Conservation (phyloP, 2,329 filamentous ascomycete genomes). For the Elsinoe perseae region DNA sequence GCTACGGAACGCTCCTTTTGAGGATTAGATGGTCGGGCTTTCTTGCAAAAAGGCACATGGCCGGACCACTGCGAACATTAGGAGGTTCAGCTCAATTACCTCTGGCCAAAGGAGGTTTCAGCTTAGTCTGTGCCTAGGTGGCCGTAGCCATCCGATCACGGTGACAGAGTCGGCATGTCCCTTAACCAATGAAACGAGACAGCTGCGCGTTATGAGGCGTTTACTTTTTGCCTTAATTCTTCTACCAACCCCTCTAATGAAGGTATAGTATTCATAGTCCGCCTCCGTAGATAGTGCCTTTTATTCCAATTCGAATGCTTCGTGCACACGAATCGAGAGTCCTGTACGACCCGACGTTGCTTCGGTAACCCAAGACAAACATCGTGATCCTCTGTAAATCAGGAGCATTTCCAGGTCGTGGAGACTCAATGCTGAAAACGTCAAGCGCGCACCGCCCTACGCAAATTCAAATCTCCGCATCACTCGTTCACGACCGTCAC, state of each 20-base stretch:
- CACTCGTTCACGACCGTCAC: background rate
- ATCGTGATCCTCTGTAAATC: background rate
- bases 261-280: background rate
- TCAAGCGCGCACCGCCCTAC: background rate
- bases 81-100: too few relatives aligned
- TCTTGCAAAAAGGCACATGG: too few relatives aligned
- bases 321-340: background rate
- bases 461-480: background rate
- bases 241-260: background rate
- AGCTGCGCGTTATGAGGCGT: background rate
- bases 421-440: background rate
- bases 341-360: conserved; percentile 3
- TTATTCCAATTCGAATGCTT: background rate
- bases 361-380: background rate
- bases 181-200: too few relatives aligned
- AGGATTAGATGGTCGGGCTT: too few relatives aligned
- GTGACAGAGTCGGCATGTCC: too few relatives aligned
- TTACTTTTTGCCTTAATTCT: background rate
- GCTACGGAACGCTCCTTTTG: too few relatives aligned
- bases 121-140: too few relatives aligned
- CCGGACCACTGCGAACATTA: too few relatives aligned
- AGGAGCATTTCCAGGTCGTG: background rate
- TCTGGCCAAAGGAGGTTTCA: too few relatives aligned
- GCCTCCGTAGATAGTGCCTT: background rate
- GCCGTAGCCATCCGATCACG: too few relatives aligned